Base-by-base conservation (phyloP, 1,284 basidiomycete species). In the Irpex sp. region DNA sequence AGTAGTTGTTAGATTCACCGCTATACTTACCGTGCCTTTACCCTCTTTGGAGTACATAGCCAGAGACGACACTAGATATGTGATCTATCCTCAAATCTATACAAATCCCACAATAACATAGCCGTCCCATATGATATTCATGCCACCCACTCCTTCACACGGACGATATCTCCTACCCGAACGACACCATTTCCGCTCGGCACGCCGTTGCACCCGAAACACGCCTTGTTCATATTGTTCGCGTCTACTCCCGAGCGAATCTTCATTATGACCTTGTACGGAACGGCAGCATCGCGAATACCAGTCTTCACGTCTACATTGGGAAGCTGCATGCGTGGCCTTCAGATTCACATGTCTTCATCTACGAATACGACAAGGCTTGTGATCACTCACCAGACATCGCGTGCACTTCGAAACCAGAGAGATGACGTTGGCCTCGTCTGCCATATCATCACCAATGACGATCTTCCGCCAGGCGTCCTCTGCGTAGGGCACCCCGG, bases 251-350 rank as follows among this genome's bases (percentile, higher is more conserved):
- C 84, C 17, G 73, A 81, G 34, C 89, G 82, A 71, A 88, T 86
- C 76, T 88, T 88, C 82, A 85, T 85, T 8, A 91, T 72, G 17
- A 85, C 82, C 74, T 91, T 91, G 77, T 81, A 89, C 4, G 91
- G 91, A 2, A 92, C 88, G 1, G 88, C 87, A 19, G 79, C 79
- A 69, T 92, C 90, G n/a, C 85, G 81, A 31, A 82, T 72, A 37
- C 89, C 91, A 1, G 84, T 87, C 19, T 77, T 75, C 0, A 86
- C 82, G 68, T 85, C 83, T 9, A 93, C 82, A 67, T 92, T 92
- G 15, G 90, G 90, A 48, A 93, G 76, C 90, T 92, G 65, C 54
- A 37, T 65, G 15, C 4, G 11, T 49, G 34, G 26, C 7, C 7
- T 8, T 21, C 47, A 54, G 26, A 26, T 26, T 26, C 26, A 26